These are phyloP conservation scores for Daldinia bambusicola DNA, from an alignment of 495 filamentous ascomycete genomes.

Conservation along the genomic window DNA sequence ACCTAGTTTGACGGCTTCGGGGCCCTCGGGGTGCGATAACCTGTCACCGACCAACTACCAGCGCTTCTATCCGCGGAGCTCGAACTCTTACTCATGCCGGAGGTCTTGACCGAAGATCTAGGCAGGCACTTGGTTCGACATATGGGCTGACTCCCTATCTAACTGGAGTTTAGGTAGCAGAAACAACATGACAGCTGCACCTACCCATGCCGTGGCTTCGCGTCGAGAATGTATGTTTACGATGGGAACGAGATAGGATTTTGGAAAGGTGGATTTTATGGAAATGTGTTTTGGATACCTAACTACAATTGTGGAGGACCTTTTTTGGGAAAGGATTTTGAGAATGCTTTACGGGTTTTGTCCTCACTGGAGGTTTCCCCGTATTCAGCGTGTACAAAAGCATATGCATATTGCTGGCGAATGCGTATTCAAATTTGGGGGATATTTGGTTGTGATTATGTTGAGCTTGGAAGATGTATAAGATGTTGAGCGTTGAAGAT, in stretches of 20 bases:
- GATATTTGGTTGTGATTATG: too few relatives aligned
- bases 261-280: neutral
- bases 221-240: neutral
- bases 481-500: neutral
- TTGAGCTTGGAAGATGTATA: neutral
- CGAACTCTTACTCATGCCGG: neutral
- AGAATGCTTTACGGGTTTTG: conserved; percentile 37
- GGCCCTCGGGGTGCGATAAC: too few relatives aligned
- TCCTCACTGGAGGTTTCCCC: conserved; percentile 34
- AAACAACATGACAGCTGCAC: neutral
- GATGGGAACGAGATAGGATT: neutral
- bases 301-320: too few relatives aligned
- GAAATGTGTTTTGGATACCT: neutral
- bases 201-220: neutral
- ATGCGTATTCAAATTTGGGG: conserved; percentile 18
- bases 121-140: neutral
- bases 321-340: neutral
- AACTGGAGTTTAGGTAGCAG: neutral
- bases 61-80: neutral
- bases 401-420: conserved; percentile 16
- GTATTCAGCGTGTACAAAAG: conserved; percentile 18
- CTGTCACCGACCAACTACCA: neutral
- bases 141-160: neutral
- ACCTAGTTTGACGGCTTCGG: too few relatives aligned
- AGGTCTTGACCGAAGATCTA: neutral